Conservation (phyloP, 768 basidiomycete species). For the Rhizopogon roseolus region DNA sequence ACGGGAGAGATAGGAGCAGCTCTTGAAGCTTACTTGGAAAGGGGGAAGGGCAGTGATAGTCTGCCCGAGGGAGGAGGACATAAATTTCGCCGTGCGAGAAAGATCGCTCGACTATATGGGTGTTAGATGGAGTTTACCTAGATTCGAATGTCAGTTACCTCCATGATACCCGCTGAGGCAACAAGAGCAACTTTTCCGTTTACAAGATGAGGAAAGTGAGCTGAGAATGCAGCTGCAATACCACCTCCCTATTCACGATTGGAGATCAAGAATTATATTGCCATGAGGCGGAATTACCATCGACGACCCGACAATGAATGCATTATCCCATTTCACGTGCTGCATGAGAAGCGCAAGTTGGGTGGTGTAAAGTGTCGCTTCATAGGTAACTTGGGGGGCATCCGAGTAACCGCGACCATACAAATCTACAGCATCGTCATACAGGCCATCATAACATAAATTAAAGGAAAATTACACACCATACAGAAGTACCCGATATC, state of each 20-base stretch:
- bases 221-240: slow-evolving; percentile 65
- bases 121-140: not conserved
- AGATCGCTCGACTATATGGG: slow-evolving; percentile 50
- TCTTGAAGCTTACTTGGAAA: slow-evolving; percentile 44
- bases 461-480: slow-evolving; percentile 34
- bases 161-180: slow-evolving; percentile 65
- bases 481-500: slow-evolving; percentile 73
- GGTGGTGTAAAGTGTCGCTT: slow-evolving; percentile 58
- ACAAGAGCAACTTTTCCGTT: slow-evolving; percentile 62
- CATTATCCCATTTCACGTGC: slow-evolving; percentile 66
- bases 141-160: slow-evolving; percentile 35
- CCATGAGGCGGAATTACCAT: slow-evolving; percentile 44
- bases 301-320: slow-evolving; percentile 63
- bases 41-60: slow-evolving; percentile 56
- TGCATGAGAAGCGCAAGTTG: slow-evolving; percentile 86
- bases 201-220: slow-evolving; percentile 69
- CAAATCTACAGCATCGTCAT: slow-evolving; percentile 46
- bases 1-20: not conserved
- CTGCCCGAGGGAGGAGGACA: slow-evolving; percentile 75
- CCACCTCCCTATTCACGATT: slow-evolving; percentile 54
- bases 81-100: slow-evolving; percentile 70
- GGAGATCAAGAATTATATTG: not conserved
- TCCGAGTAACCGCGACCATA: slow-evolving; percentile 84
- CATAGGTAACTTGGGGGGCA: slow-evolving; percentile 67
- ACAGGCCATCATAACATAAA: slow-evolving; percentile 1